Evolutionary conservation across 345 rosid species (phyloP).

Genomic region (Eutrema heterophyllum): DNA sequence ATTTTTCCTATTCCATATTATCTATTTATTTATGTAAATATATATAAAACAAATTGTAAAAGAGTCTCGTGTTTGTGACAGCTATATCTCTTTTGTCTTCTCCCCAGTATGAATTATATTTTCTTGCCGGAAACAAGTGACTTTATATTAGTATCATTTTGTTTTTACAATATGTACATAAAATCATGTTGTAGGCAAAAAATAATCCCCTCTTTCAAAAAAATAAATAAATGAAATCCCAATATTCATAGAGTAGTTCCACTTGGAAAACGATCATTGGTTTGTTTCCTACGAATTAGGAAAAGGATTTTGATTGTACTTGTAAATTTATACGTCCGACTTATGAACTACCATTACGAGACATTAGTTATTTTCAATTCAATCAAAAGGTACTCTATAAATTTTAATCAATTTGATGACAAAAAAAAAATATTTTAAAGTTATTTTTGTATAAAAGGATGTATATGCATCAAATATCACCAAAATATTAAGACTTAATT

Average conservation of each 20-base stretch:
- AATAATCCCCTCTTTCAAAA: background rate
- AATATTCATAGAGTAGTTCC: conserved; percentile 5
- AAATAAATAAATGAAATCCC: background rate
- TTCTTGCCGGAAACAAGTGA: conserved; percentile 1
- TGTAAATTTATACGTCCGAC: conserved; percentile 10
- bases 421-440: background rate
- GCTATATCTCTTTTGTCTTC: conserved; percentile 31
- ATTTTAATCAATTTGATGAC: background rate
- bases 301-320: conserved; percentile 6
- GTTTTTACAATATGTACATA: conserved; percentile 4
- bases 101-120: conserved; percentile 5
- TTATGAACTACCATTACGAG: background rate
- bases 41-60: background rate
- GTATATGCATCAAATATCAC: background rate
- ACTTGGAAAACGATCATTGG: conserved; percentile 7
- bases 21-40: background rate
- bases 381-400: background rate
- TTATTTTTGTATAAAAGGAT: background rate
- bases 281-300: conserved; percentile 24
- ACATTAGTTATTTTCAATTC: background rate
- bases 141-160: conserved; percentile 9
- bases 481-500: background rate
- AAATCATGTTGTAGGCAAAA: background rate
- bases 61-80: conserved; percentile 36
- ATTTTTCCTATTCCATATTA: conserved; percentile 11